Conservation (phyloP, 2,329 filamentous ascomycete species). For the Colletotrichum chrysophilum region DNA sequence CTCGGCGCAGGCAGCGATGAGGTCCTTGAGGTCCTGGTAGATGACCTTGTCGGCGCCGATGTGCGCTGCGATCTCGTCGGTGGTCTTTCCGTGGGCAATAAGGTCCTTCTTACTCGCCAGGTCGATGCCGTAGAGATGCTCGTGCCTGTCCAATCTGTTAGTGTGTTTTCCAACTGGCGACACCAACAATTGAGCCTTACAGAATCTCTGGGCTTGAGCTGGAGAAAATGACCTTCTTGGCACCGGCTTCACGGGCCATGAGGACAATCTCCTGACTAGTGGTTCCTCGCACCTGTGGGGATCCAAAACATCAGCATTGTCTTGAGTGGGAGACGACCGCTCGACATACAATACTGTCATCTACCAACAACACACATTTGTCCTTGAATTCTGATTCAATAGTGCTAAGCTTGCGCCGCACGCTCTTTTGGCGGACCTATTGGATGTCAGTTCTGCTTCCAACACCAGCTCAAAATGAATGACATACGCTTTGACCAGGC, state of each 20-base stretch:
- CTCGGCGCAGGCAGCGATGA: conserved; percentile 80
- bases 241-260: conserved; percentile 86
- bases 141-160: neutral
- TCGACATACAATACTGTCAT: conserved; percentile 72
- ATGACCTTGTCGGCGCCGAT: conserved; percentile 61
- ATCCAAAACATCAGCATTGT: neutral
- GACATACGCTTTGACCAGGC: conserved; percentile 67
- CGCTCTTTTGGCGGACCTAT: conserved; percentile 74
- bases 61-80: conserved; percentile 45
- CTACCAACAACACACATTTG: conserved; percentile 81
- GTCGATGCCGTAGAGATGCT: conserved; percentile 48
- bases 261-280: conserved; percentile 67
- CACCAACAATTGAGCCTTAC: conserved; percentile 69
- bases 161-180: neutral
- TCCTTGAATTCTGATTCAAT: conserved; percentile 86
- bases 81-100: conserved; percentile 44
- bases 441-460: conserved; percentile 25
- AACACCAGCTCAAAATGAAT: neutral
- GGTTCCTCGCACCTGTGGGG: conserved; percentile 74
- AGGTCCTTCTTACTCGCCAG: conserved; percentile 48
- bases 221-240: conserved; percentile 81
- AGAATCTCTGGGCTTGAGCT: conserved; percentile 81
- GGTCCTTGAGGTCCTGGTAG: conserved; percentile 68
- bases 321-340: neutral
- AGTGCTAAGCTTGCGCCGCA: conserved; percentile 87